These are phyloP conservation scores for Calcarisporium arbuscula DNA, from an alignment of 2,329 filamentous ascomycete species.

Conservation along the genomic window DNA sequence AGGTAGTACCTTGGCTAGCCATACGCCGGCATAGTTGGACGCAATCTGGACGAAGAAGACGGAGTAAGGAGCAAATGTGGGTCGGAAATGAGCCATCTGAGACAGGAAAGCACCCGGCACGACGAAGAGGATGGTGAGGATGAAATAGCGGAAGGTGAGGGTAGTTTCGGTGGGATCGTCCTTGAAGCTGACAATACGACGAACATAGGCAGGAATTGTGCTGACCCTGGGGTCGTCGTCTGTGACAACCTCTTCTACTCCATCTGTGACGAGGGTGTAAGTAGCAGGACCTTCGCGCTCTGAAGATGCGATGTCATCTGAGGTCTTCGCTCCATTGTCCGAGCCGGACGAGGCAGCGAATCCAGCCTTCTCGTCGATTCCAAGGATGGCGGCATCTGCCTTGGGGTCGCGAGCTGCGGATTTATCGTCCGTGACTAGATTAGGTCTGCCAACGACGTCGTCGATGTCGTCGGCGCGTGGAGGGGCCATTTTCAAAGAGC, in stretches of 20 bases:
- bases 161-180: conserved; percentile 50
- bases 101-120: conserved; percentile 51
- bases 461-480: too few species aligned
- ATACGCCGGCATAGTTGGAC: conserved; percentile 47
- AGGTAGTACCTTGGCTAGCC: conserved; percentile 45
- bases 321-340: background rate
- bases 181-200: conserved; percentile 49
- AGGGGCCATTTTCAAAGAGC: too few species aligned
- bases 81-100: conserved; percentile 50
- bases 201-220: conserved; percentile 44
- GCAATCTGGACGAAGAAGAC: conserved; percentile 58
- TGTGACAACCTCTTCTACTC: conserved; percentile 23
- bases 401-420: too few species aligned
- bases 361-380: conserved; percentile 9
- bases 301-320: conserved; percentile 8
- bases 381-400: conserved; percentile 5
- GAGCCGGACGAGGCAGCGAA: too few species aligned
- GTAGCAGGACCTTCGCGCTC: conserved; percentile 5
- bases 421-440: too few species aligned
- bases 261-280: conserved; percentile 13
- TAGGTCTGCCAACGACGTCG: too few species aligned
- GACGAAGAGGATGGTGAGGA: conserved; percentile 48
- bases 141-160: conserved; percentile 54
- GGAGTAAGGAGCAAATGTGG: conserved; percentile 51
- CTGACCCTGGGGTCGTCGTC: conserved; percentile 45